These are phyloP conservation scores for Naematelia encephala DNA, from an alignment of 768 basidiomycete genomes.

Conservation along the genomic window DNA sequence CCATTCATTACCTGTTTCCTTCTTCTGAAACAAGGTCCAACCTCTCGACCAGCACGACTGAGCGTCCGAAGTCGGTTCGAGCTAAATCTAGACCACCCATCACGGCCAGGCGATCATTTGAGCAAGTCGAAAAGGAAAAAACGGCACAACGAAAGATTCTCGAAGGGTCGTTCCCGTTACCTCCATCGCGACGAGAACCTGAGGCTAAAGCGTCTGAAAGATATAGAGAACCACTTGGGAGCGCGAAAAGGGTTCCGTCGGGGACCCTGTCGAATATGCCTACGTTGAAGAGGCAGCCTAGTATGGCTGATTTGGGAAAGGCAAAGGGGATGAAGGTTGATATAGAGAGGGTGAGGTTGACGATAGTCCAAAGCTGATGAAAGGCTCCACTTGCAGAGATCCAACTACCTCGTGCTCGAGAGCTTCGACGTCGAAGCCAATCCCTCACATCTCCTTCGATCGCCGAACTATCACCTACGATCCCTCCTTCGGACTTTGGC, in stretches of 20 bases:
- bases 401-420: too few species aligned
- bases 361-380: not conserved
- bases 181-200: not conserved
- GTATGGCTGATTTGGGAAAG: constrained; percentile 17
- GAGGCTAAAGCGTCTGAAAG: too few species aligned
- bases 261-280: constrained; percentile 12
- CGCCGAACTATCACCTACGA: not conserved
- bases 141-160: constrained; percentile 4
- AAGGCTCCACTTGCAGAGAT: not conserved
- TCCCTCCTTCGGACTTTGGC: constrained; percentile 3
- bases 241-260: not conserved
- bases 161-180: not conserved
- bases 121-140: not conserved
- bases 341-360: constrained; percentile 8
- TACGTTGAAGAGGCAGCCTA: constrained; percentile 16
- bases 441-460: not conserved
- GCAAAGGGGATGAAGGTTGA: constrained; percentile 3
- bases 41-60: constrained; percentile 1
- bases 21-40: constrained; percentile 16
- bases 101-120: not conserved
- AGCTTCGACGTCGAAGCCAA: not conserved
- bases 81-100: too few species aligned
- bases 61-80: too few species aligned
- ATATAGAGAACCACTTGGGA: not conserved
- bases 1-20: constrained; percentile 36